Base-by-base conservation (phyloP, 202 grass and related monocot genomes). In the Panicum virgatum region DNA sequence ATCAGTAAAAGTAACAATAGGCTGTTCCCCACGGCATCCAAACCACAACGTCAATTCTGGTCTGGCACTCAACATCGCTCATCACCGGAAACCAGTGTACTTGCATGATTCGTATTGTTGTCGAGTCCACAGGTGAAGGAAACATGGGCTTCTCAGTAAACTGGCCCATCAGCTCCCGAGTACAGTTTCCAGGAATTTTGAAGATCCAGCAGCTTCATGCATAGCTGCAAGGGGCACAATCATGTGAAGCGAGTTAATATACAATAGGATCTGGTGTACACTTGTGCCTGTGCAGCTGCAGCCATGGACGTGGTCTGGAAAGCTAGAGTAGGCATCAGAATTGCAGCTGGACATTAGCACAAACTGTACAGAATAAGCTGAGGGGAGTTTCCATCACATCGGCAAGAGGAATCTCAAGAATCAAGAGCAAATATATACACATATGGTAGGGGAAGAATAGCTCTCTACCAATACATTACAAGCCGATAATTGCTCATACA, bases 391-490 rank as follows among this genome's bases (percentile, higher is more conserved):
- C 15, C 30, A 57, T 67, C 30, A 39, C 39, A 23, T 47, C 63
- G n/a, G 29, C 16, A n/a, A 20, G 62, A 20, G 62, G 20, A 27
- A 18, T 75, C 68, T 54, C n/a, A 75, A 44, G 37, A 63, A 42
- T 73, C 53, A 69, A 51, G 45, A 57, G 43, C 52, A 62, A 61
- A 82, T 80, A 71, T 78, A 83, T 54, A 75, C 30, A 87, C 50
- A 69, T 53, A 82, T 78, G 54, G 51, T 72, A 68, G 61, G 58
- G 16, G 76, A 74, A 23, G 68, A 46, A 58, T 65, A 80, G 20
- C 75, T 74, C 75, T 74, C 84, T 86, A 80, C 62, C 26, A 48
- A 79, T 75, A 83, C 59, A 83, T 87, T 76, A 90, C 88, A 90
- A 36, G 69, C 69, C 63, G 29, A 84, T 40, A 87, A 76, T 80